Evolutionary conservation across 2,329 filamentous ascomycete species (phyloP).

Genomic region (Sclerotinia trifoliorum): DNA sequence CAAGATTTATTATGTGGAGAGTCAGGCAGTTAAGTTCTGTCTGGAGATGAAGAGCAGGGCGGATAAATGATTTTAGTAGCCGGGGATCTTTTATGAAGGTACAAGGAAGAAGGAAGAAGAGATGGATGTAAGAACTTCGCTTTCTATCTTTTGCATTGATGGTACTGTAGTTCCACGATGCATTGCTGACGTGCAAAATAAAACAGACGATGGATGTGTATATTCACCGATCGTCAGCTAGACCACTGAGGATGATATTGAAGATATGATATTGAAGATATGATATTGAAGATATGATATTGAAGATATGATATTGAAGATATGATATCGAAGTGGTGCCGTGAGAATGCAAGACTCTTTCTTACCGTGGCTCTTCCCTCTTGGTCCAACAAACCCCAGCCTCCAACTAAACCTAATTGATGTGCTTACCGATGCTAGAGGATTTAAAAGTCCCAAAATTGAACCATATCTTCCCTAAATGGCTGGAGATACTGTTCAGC

Average conservation of each 20-base stretch:
- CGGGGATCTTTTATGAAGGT: background rate
- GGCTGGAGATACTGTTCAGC: background rate
- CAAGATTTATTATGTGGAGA: background rate
- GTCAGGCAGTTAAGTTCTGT: background rate
- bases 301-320: too few relatives aligned
- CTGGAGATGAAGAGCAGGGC: background rate
- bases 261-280: too few relatives aligned
- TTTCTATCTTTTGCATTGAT: too few relatives aligned
- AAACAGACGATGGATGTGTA: too few relatives aligned
- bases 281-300: too few relatives aligned
- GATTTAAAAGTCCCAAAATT: background rate
- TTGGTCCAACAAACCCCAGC: background rate
- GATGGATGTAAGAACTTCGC: too few relatives aligned
- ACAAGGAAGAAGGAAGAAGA: background rate
- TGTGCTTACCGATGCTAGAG: background rate
- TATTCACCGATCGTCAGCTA: too few relatives aligned
- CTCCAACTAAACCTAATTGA: conserved; percentile 4
- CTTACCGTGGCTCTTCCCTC: background rate
- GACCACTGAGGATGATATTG: background rate
- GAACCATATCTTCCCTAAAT: background rate
- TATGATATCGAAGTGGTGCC: too few relatives aligned
- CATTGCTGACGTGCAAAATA: background rate
- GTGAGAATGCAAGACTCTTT: too few relatives aligned
- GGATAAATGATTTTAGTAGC: background rate
- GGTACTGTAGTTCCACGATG: background rate